Percentiles rank a stretch among this genome's conserved stretches.
These are phyloP conservation scores for Fusarium sp. DNA, from an alignment of 2,329 filamentous ascomycete species.

Conservation along the genomic window DNA sequence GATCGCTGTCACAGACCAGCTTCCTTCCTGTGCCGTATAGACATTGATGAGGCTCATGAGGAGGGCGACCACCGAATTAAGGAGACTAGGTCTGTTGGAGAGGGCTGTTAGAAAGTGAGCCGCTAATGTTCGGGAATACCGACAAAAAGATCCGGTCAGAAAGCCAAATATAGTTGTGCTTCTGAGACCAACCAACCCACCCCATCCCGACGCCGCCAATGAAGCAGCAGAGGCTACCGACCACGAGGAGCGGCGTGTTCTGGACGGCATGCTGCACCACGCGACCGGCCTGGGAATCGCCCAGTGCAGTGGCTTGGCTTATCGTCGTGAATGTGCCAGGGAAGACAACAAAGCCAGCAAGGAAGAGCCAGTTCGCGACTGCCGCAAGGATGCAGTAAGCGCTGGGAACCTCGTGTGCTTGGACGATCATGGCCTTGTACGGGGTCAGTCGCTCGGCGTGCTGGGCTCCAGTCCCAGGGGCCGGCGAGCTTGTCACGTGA, in stretches of 20 bases:
- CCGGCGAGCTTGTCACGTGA: neutral
- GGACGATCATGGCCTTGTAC: constrained; percentile 13
- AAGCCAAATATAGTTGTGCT: constrained; percentile 12
- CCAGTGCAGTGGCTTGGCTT: neutral
- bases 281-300: constrained; percentile 8
- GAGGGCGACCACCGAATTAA: neutral
- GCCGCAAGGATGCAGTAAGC: constrained; percentile 1
- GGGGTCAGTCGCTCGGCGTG: neutral
- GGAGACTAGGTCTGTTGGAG: neutral
- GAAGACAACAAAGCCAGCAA: constrained; percentile 15
- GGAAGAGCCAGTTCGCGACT: constrained; percentile 20
- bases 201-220: constrained; percentile 5
- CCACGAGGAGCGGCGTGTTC: constrained; percentile 1
- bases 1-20: neutral
- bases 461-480: neutral
- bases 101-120: too few relatives aligned
- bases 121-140: too few relatives aligned
- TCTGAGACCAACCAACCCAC: constrained; percentile 6
- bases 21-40: neutral
- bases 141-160: constrained; percentile 8
- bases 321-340: constrained; percentile 17
- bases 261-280: constrained; percentile 1
- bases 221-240: constrained; percentile 10
- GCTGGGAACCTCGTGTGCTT: constrained; percentile 5
- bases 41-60: neutral